Evolutionary conservation across 257 asterid species (phyloP).

Genomic region (Oldenlandia corymbosa): DNA sequence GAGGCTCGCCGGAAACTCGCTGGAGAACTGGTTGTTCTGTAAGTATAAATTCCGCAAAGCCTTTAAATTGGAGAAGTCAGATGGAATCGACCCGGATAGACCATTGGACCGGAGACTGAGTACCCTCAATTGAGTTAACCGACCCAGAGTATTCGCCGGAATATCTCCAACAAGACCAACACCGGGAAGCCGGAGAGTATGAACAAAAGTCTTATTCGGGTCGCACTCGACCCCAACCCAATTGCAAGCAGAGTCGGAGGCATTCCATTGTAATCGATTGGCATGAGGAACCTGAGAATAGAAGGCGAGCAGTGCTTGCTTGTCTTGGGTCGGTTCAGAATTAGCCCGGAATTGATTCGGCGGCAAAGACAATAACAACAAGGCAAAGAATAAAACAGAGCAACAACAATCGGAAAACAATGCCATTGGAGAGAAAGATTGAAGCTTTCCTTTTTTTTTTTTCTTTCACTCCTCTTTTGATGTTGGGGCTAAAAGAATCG

Average conservation of each 20-base stretch:
- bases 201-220: conserved; percentile 50
- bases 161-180: conserved; percentile 78
- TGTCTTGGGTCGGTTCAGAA: conserved; percentile 73
- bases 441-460: neutral
- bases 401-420: conserved; percentile 17
- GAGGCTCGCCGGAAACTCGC: conserved; percentile 57
- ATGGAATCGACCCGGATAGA: conserved; percentile 61
- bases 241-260: conserved; percentile 54
- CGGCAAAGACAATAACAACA: neutral
- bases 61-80: conserved; percentile 61
- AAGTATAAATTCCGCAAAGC: conserved; percentile 67
- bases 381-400: neutral
- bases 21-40: conserved; percentile 57
- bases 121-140: conserved; percentile 61
- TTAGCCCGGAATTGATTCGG: conserved; percentile 17
- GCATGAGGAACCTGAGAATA: conserved; percentile 56
- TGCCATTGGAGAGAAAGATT: conserved; percentile 11
- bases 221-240: conserved; percentile 86
- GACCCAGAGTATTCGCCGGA: conserved; percentile 59
- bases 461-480: too few species aligned
- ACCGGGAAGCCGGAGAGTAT: conserved; percentile 70
- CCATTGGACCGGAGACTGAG: conserved; percentile 85
- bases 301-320: conserved; percentile 71
- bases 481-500: neutral
- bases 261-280: conserved; percentile 65